Conservation (phyloP, 177 flowering plant genomes). For the Vitis hybrid region DNA sequence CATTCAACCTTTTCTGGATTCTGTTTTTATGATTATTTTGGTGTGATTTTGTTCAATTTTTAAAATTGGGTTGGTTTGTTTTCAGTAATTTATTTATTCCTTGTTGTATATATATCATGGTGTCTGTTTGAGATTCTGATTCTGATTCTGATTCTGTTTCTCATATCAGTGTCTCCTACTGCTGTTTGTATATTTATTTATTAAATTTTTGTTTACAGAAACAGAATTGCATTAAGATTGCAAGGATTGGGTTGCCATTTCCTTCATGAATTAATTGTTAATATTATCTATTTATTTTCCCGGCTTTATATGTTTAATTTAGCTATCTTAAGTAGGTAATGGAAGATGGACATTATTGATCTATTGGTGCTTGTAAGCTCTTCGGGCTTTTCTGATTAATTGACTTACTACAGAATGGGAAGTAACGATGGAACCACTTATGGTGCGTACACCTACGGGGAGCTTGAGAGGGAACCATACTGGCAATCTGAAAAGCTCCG, state of each 20-base stretch:
- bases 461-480: conserved; percentile 86
- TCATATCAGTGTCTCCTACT: background rate
- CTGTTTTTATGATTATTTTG: too few species aligned
- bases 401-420: conserved; percentile 65
- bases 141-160: background rate
- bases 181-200: background rate
- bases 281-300: background rate
- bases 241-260: background rate
- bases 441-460: conserved; percentile 80
- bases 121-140: background rate
- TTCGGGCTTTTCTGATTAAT: background rate
- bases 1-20: too few species aligned
- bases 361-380: background rate
- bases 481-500: conserved; percentile 88
- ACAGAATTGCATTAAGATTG: background rate
- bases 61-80: background rate
- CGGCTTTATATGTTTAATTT: background rate
- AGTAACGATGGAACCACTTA: conserved; percentile 46
- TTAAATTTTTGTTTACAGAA: too few species aligned
- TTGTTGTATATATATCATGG: background rate
- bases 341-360: background rate
- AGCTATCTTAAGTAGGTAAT: background rate
- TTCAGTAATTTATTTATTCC: background rate
- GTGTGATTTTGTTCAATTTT: background rate
- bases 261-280: too few species aligned